Conservation (phyloP, 2,329 filamentous ascomycete genomes). For the Botrytis byssoidea region DNA sequence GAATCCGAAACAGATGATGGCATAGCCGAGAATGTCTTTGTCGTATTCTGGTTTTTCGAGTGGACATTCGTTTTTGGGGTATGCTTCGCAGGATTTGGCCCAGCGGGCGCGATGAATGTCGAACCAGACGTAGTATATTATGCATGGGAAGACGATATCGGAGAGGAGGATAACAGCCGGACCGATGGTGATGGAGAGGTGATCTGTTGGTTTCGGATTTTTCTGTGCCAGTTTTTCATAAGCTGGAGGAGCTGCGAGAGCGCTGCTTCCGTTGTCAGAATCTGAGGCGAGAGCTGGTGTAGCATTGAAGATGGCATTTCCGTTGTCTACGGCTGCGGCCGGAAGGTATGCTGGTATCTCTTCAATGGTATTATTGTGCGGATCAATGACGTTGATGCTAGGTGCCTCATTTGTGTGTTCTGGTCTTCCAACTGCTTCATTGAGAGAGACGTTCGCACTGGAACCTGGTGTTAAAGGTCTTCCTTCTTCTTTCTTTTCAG, state of each 20-base stretch:
- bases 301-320: slow-evolving; percentile 8
- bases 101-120: slow-evolving; percentile 22
- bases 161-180: slow-evolving; percentile 30
- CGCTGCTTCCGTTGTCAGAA: slow-evolving; percentile 1
- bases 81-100: slow-evolving; percentile 23
- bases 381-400: background rate
- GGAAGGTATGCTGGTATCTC: background rate
- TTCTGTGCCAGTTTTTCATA: slow-evolving; percentile 32
- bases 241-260: slow-evolving; percentile 5
- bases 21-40: slow-evolving; percentile 28
- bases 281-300: background rate
- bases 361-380: background rate
- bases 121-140: slow-evolving; percentile 28
- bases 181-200: slow-evolving; percentile 31
- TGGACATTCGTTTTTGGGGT: slow-evolving; percentile 21
- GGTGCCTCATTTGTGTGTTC: background rate
- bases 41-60: slow-evolving; percentile 27
- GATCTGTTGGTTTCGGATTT: slow-evolving; percentile 28
- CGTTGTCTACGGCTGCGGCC: background rate
- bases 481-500: slow-evolving; percentile 7
- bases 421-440: background rate
- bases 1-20: slow-evolving; percentile 28
- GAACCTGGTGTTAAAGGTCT: slow-evolving; percentile 10
- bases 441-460: background rate
- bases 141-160: slow-evolving; percentile 31